Conservation (phyloP, 2,329 filamentous ascomycete species). For the Xylaria sp. region DNA sequence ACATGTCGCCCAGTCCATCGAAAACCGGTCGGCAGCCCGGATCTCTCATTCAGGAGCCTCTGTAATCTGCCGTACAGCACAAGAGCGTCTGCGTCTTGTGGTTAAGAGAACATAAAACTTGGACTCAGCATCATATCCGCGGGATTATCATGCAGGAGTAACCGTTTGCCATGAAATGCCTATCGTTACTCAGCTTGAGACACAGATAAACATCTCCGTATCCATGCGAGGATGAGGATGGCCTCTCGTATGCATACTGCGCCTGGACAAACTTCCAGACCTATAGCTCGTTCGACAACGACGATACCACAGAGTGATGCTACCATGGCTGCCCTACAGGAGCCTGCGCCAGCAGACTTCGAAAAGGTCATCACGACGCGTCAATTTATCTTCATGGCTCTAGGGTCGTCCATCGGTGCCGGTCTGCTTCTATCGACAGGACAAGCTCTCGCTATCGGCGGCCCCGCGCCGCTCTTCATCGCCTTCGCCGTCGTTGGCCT, state of each 20-base stretch:
- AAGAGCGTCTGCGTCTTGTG: background rate
- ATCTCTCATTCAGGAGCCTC: background rate
- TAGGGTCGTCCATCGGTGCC: slow-evolving; percentile 52
- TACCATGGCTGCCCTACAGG: background rate
- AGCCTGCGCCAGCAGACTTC: slow-evolving; percentile 22
- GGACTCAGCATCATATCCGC: background rate
- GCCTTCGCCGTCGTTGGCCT: slow-evolving; percentile 49
- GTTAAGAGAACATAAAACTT: background rate
- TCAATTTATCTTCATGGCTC: slow-evolving; percentile 52
- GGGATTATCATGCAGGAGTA: background rate
- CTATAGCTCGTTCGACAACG: background rate
- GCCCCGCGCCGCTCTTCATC: slow-evolving; percentile 47
- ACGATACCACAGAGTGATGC: background rate
- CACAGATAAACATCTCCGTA: background rate
- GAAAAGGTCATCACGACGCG: slow-evolving; percentile 48
- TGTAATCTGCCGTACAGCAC: background rate
- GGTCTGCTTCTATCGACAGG: slow-evolving; percentile 51
- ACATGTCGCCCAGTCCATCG: background rate
- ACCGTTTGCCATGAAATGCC: no score
- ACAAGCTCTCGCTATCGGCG: slow-evolving; percentile 47
- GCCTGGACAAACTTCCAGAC: background rate
- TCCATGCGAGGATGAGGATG: background rate
- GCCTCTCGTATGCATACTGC: background rate
- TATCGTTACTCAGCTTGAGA: background rate
- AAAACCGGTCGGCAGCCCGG: background rate